Percentiles rank a stretch among this genome's conserved stretches.
Evolutionary conservation across 2,329 filamentous ascomycete genomes (phyloP).

Genomic region (Pestalotiopsis sp.): DNA sequence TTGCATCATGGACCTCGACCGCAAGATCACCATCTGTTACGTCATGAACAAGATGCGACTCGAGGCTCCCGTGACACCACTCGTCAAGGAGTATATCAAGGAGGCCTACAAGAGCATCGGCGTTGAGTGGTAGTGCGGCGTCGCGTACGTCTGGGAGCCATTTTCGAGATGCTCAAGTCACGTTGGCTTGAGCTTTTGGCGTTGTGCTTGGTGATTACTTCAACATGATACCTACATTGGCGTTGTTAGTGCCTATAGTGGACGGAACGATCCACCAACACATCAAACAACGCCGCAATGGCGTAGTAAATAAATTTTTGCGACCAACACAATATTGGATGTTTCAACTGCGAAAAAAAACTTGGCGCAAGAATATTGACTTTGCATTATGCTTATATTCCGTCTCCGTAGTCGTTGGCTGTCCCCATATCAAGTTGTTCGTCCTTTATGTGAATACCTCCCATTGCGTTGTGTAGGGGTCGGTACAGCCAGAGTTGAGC

Average conservation of each 20-base stretch:
- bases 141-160: background rate
- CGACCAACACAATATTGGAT: too few species aligned
- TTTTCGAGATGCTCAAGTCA: background rate
- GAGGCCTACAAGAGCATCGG: conserved; percentile 22
- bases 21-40: conserved; percentile 22
- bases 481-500: too few species aligned
- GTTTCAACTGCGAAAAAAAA: too few species aligned
- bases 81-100: conserved; percentile 7
- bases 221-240: background rate
- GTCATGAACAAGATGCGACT: conserved; percentile 20
- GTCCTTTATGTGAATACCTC: too few species aligned
- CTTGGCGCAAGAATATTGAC: too few species aligned
- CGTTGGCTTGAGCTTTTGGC: background rate
- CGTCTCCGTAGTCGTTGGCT: too few species aligned
- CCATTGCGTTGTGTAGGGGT: too few species aligned
- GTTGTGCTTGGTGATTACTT: background rate
- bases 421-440: too few species aligned
- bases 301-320: background rate
- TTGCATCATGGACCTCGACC: conserved; percentile 22
- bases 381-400: too few species aligned
- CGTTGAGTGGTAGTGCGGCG: conserved; percentile 10
- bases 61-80: conserved; percentile 5
- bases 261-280: background rate
- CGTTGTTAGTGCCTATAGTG: background rate
- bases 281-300: background rate